Evolutionary conservation across 108 stramenopile genomes (phyloP).

Genomic region (Parmales sp.): DNA sequence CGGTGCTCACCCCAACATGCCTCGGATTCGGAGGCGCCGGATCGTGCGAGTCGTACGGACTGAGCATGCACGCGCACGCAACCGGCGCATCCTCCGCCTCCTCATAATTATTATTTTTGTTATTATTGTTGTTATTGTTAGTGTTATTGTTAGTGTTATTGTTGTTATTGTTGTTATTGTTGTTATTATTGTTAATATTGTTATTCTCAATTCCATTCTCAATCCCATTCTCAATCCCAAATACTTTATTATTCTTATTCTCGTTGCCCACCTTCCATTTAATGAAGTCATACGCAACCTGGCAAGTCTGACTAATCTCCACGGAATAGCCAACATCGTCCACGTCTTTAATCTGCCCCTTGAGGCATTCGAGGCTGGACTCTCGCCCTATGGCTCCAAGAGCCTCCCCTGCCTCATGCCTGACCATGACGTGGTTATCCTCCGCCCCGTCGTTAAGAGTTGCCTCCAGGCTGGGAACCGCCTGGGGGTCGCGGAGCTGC

Average conservation of each 20-base stretch:
- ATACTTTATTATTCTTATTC: constrained; percentile 11
- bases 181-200: no score
- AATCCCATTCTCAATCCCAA: no score
- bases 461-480: constrained; percentile 42
- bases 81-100: constrained; percentile 30
- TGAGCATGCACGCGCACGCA: constrained; percentile 73
- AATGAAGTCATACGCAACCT: constrained; percentile 68
- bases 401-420: constrained; percentile 93
- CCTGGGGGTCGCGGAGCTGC: constrained; percentile 65
- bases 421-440: constrained; percentile 79
- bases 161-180: no score
- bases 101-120: constrained; percentile 21
- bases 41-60: constrained; percentile 65
- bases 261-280: constrained; percentile 39
- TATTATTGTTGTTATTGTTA: no score
- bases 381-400: constrained; percentile 61
- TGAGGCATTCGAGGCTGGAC: background rate
- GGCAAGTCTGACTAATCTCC: constrained; percentile 85
- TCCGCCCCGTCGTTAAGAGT: constrained; percentile 37
- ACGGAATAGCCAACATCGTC: background rate
- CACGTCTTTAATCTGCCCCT: background rate
- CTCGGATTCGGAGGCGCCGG: constrained; percentile 74
- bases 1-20: constrained; percentile 35
- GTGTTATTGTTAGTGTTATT: no score
- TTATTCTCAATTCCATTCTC: no score